Conservation (phyloP, 768 basidiomycete species). For the Artomyces pyxidatus region DNA sequence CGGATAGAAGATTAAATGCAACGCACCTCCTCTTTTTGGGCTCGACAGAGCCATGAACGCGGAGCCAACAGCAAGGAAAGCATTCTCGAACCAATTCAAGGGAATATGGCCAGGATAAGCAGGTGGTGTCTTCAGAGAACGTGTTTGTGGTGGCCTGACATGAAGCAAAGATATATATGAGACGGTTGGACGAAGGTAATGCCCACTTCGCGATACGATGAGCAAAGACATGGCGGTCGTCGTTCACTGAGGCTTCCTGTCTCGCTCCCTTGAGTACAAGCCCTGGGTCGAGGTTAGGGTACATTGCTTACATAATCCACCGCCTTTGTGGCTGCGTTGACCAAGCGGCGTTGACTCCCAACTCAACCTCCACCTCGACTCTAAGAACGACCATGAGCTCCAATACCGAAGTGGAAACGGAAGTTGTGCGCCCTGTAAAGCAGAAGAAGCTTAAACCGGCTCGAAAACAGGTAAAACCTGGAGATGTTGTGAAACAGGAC, state of each 20-base stretch:
- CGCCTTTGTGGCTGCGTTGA: too few relatives aligned
- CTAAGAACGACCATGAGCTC: slow-evolving; percentile 14
- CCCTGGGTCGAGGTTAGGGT: too few relatives aligned
- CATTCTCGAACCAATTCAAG: slow-evolving; percentile 74
- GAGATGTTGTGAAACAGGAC: slow-evolving; percentile 85
- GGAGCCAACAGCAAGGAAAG: slow-evolving; percentile 78
- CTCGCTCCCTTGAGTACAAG: too few relatives aligned
- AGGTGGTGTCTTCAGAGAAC: slow-evolving; percentile 23
- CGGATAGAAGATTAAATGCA: background rate
- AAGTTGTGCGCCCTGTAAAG: slow-evolving; percentile 11
- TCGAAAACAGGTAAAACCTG: slow-evolving; percentile 87
- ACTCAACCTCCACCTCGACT: too few relatives aligned
- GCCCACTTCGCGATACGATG: too few relatives aligned
- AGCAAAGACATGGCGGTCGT: too few relatives aligned
- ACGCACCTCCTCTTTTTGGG: slow-evolving; percentile 77
- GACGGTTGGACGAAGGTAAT: too few relatives aligned
- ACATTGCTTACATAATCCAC: too few relatives aligned
- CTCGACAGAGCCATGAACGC: slow-evolving; percentile 75
- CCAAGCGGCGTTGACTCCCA: too few relatives aligned
- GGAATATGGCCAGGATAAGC: slow-evolving; percentile 78
- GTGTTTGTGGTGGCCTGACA: too few relatives aligned
- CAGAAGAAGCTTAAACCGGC: slow-evolving; percentile 80
- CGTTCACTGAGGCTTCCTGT: too few relatives aligned
- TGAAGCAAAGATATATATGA: too few relatives aligned
- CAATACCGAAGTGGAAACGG: slow-evolving; percentile 8